phyloP scores from a whole-genome alignment of 1,284 basidiomycete species.

The Apiotrichum gamsii region DNA sequence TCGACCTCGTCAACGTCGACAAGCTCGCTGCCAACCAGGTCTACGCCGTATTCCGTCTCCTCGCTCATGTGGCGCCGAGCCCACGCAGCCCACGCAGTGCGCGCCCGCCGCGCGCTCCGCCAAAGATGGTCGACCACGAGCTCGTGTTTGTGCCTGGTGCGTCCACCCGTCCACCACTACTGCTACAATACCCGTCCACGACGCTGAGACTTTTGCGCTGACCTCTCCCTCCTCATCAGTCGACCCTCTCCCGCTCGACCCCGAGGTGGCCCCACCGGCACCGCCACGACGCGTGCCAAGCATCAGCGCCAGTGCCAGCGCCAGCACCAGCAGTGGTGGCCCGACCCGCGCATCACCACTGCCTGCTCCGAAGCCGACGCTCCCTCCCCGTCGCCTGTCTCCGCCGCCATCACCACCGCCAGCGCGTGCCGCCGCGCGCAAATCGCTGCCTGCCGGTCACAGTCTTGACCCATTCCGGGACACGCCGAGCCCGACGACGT shows the following conservation, averaged over 20 bases:
- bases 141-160: constrained; percentile 21
- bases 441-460: not conserved
- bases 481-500: constrained; percentile 1
- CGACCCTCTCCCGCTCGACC: constrained; percentile 17
- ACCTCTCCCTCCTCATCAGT: constrained; percentile 6
- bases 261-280: not conserved
- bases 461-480: constrained; percentile 18
- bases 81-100: too few species aligned
- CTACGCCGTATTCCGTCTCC: constrained; percentile 17
- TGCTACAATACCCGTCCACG: not conserved
- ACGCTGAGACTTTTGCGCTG: too few species aligned
- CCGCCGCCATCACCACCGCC: not conserved
- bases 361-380: not conserved
- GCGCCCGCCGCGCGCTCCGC: not conserved
- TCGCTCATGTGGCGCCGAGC: constrained; percentile 7
- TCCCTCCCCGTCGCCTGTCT: not conserved
- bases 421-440: not conserved
- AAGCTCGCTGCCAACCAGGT: constrained; percentile 15
- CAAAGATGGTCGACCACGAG: constrained; percentile 8
- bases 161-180: not conserved
- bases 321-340: too few species aligned
- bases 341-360: not conserved
- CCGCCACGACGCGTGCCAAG: constrained; percentile 9
- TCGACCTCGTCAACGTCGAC: constrained; percentile 2
- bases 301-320: not conserved